Evolutionary conservation across 768 basidiomycete genomes (phyloP), one percentile per base, ranked within the genome.

Genomic region (Clitopilus passeckerianus): DNA sequence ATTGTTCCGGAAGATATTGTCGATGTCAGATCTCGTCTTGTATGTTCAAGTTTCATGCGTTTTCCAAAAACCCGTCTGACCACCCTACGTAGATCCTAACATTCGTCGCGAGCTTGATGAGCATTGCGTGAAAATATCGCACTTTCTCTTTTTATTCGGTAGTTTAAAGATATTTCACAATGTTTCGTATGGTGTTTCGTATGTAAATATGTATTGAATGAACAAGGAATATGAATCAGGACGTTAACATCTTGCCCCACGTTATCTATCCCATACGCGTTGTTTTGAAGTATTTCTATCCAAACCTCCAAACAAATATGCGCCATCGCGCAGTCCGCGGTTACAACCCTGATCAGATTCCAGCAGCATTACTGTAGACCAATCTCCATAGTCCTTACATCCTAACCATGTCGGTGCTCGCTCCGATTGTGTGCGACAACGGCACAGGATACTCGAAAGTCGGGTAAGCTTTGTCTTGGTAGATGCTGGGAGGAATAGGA

Each of bases 381-480:
- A 18, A n/a, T 23, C 22, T 18, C 20, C 10, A 50, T 12, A 50
- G 46, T 50, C 20, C 46, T 50, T 9, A 55, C 24, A 34, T 33
- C 54, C 23, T 6, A 52, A 22, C 57, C 20, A 95, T 97, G 93
- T 89, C 91, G 57, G 72, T 89, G 34, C 86, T 95, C 61, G 90
- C 94, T 6, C 95, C 95, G 60, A 93, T 98, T 70, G 95, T 98
- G 65, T 95, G 94, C 69, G 95, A 98, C 79, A 97, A 98, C 80
- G 95, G 95, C 43, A 97, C 95, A 50, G 95, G 96, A 34, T 98
- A 83, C 74, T 96, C 95, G 10, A 98, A 98, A 84, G 89, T 98
- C 74, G 96, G 95, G 94, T 95, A 72, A 46, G 87, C 74, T 33
- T 33, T 44, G 20, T 18, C 34, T 34, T 50, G 43, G 56, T 16